Base-by-base conservation (phyloP, 1,139 yeast genomes). In the Blastobotrys malaysiensis region DNA sequence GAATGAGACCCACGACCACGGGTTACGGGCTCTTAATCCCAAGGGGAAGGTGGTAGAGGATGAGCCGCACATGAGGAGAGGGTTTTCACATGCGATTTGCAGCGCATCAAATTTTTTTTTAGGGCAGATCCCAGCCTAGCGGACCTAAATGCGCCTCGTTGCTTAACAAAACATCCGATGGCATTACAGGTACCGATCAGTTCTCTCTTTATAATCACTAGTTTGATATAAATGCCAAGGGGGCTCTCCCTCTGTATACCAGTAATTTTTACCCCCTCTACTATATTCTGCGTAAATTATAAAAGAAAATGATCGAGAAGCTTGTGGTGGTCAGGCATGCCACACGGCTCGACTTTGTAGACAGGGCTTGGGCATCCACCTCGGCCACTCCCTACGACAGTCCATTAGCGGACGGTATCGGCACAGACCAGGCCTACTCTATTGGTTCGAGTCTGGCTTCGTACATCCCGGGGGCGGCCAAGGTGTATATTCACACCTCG, bases 381-480 rank as follows among this genome's bases (percentile, higher is more conserved):
- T 64, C 72, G 5, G 69, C 73, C 2, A 63, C 69, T 9, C 74
- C 75, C 9, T 72, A 71, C 55, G 73, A 72, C 53, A 64, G 74
- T 5, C 75, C 75, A 5, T 59, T 72, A 48, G 61, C 70, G 3
- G 59, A 55, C 11, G 58, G 56, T 2, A 31, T 51, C n/a, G 75
- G 75, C 3, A 49, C 58, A 18, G 56, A 45, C 9, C 72, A 71
- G 51, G 70, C 72, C 7, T 13, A 45, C 13, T 54, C 52, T 13
- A 55, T 61, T 11, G 68, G 63, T 20, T 16, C 46, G 1, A 31
- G 48, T 22, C 45, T 63, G 20, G 54, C 53, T 1, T 45, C 50
- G 18, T 31, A 22, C 19, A 44, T 26, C 24, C 14, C 21, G 5
- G 18, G n/a, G 27, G 22, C 27, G 7, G 22, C 45, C 43, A 16